phyloP scores from a whole-genome alignment of 345 rosid genomes.

The Salix caprea region DNA sequence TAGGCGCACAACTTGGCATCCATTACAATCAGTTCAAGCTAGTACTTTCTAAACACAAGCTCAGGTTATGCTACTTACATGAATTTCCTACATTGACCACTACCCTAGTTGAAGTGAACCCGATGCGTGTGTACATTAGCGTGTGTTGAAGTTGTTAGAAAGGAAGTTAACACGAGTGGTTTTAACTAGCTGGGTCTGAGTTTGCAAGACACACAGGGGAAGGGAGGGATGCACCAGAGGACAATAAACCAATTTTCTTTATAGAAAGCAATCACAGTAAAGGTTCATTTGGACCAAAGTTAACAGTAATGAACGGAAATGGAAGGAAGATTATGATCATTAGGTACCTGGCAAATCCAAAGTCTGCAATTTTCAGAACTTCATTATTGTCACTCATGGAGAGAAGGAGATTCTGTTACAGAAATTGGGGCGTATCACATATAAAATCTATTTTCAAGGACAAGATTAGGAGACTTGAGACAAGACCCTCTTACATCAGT shows the following conservation, averaged over 20 bases:
- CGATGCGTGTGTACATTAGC: not conserved
- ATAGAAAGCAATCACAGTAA: not conserved
- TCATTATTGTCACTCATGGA: slow-evolving; percentile 56
- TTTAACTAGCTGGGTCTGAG: not conserved
- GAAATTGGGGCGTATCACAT: slow-evolving; percentile 28
- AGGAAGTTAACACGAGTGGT: not conserved
- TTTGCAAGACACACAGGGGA: not conserved
- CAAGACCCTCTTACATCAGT: not conserved
- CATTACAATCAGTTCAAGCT: not conserved
- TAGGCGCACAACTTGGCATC: not conserved
- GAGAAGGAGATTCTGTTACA: slow-evolving; percentile 90
- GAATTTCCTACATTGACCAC: no score
- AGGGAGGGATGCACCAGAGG: not conserved
- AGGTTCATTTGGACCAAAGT: not conserved
- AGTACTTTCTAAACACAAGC: not conserved
- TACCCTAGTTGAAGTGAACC: no score
- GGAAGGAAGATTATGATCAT: slow-evolving; percentile 5
- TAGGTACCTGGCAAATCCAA: slow-evolving; percentile 96
- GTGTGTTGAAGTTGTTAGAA: not conserved
- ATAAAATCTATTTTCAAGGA: not conserved
- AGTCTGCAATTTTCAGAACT: slow-evolving; percentile 91
- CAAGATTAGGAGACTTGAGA: slow-evolving; percentile 9
- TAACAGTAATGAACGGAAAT: not conserved
- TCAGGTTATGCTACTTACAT: no score
- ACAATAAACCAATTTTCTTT: not conserved